Conservation (phyloP, 176 grass and related monocot genomes). For the Alopecurus myosuroides region DNA sequence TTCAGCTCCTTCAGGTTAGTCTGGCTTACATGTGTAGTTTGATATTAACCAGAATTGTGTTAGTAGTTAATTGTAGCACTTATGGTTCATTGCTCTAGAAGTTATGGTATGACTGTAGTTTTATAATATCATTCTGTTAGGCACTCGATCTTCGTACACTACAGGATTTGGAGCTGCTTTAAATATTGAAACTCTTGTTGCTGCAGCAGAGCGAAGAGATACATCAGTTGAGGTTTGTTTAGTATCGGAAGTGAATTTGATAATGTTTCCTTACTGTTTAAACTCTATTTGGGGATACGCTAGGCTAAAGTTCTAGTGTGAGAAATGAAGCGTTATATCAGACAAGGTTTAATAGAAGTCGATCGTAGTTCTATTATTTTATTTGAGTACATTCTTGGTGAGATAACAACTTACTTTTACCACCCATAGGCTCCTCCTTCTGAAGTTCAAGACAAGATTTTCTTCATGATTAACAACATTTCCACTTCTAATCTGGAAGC, state of each 20-base stretch:
- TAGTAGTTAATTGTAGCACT: not conserved
- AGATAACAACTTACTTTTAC: not conserved
- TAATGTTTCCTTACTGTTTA: not conserved
- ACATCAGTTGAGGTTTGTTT: slow-evolving; percentile 75
- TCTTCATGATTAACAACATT: slow-evolving; percentile 98
- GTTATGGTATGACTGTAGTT: slow-evolving; percentile 5
- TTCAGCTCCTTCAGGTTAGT: slow-evolving; percentile 65
- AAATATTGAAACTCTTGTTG: slow-evolving; percentile 98
- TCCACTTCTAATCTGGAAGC: slow-evolving; percentile 80
- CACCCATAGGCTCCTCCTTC: slow-evolving; percentile 61
- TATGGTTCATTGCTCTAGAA: not conserved
- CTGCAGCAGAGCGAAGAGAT: slow-evolving; percentile 91
- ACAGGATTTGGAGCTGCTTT: slow-evolving; percentile 86
- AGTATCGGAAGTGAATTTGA: slow-evolving; percentile 4
- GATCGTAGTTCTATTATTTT: slow-evolving; percentile 1
- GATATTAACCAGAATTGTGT: not conserved
- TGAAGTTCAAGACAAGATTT: slow-evolving; percentile 94
- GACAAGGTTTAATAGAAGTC: not conserved
- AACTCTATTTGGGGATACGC: not conserved
- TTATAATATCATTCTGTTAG: slow-evolving; percentile 29
- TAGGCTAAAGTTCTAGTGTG: not conserved
- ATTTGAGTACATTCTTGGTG: not conserved
- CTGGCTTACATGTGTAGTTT: slow-evolving; percentile 15
- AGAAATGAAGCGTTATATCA: not conserved
- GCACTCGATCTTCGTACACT: slow-evolving; percentile 59